Percentiles rank a stretch among this genome's conserved stretches.
Evolutionary conservation across 106 monocot genomes (phyloP).

Genomic region (Acorus gramineus): DNA sequence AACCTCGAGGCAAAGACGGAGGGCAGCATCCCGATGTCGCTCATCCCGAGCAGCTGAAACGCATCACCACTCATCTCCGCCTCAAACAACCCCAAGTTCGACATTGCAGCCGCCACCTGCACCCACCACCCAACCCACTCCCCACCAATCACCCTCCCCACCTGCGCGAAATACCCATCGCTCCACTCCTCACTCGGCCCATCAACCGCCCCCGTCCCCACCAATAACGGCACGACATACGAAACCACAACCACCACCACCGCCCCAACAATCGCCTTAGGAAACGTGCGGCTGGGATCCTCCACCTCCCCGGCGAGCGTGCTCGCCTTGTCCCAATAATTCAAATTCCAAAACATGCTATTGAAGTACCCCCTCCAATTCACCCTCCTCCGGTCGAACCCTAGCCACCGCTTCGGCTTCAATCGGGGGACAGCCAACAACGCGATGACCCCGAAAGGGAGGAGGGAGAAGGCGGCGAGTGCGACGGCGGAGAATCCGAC

Average conservation of each 20-base stretch:
- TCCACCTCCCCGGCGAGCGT: conserved; percentile 87
- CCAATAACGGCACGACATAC: conserved; percentile 63
- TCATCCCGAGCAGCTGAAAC: conserved; percentile 85
- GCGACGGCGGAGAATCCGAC: conserved; percentile 63
- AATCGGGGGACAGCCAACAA: conserved; percentile 46
- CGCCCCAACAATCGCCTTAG: conserved; percentile 58
- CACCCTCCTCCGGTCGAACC: conserved; percentile 12
- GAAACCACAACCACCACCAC: conserved; percentile 52
- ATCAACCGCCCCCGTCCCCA: conserved; percentile 62
- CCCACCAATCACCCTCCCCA: conserved; percentile 61
- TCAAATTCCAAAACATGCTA: conserved; percentile 88
- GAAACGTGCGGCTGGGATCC: conserved; percentile 49
- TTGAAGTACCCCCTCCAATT: conserved; percentile 57
- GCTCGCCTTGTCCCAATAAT: conserved; percentile 95
- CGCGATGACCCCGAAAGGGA: conserved; percentile 57
- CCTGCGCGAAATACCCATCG: conserved; percentile 75
- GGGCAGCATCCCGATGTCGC: conserved; percentile 78
- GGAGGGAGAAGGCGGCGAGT: conserved; percentile 65
- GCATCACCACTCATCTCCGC: conserved; percentile 92
- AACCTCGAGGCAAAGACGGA: conserved; percentile 55
- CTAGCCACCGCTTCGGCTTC: conserved; percentile 44
- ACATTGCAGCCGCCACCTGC: conserved; percentile 75
- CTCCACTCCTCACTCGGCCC: conserved; percentile 45
- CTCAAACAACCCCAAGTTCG: conserved; percentile 87
- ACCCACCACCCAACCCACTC: conserved; percentile 72